Base-by-base conservation (phyloP, 2,329 filamentous ascomycete species). In the Stromatinia cepivora region DNA sequence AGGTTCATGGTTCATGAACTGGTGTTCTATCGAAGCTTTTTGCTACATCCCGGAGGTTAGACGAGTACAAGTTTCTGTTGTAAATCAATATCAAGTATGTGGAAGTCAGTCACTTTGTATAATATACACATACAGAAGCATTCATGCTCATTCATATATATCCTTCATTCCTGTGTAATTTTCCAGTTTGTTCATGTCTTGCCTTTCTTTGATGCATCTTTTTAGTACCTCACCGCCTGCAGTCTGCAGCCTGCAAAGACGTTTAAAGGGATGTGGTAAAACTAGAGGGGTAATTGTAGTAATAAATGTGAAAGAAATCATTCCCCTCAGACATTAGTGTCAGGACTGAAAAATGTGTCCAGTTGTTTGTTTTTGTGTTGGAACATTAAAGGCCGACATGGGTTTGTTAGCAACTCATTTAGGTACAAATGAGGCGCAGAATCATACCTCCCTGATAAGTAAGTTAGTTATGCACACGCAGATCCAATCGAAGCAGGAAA, bases 211-310 rank as follows among this genome's bases (percentile, higher is more conserved):
- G 22, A 57, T 57, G 34, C 31, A 36, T 22, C 11, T 36, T 25
- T 58, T 3, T 13, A 34, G 15, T 39, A 22, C 34, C 56, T 58
- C 56, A 58, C 56, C 56, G 36, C 56, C n/a, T 58, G 39, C 39
- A 15, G 15, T 42, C 39, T 42, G 39, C 39, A 15, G 22, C 20
- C 48, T 52, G 57, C 57, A 59, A 25, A 59, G 34, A 58, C n/a
- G 28, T 48, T 58, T 36, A 63, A 28, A 63, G 46, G 59, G 2
- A 39, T 25, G 22, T 52, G 31, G 57, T 46, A 45, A 52, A 52
- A 63, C 31, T 52, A 31, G 59, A 50, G 59, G 59, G 46, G 59
- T 63, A 63, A n/a, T 25, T 34, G 39, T n/a, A 13, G 25, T 42
- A 61, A 34, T 9, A 34, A 25, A 25, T 20, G 13, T 46, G 5